Base-by-base conservation (phyloP, 2,329 filamentous ascomycete species). In the Cordyceps fumosorosea region DNA sequence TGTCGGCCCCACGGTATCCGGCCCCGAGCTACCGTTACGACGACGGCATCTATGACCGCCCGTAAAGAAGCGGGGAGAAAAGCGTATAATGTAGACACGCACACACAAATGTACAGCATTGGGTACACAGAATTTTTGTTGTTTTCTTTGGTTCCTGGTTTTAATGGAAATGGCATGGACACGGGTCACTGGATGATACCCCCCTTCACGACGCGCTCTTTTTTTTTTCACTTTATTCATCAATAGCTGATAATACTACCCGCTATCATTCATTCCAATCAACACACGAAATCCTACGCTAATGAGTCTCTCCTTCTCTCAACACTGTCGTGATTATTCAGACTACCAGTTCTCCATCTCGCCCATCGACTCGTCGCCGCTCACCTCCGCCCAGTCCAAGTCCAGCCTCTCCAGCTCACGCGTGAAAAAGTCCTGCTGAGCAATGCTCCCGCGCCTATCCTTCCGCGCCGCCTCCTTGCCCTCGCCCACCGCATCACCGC, bases 341-440 rank as follows among this genome's bases (percentile, higher is more conserved):
- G 42, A 67, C 8, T 63, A 64, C 69, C 68, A 71, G 24, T 67
- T 72, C 29, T 76, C 74, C 66, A 72, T 34, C 53, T 75, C 74
- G 55, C 68, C 69, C 67, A 72, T 69, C 1, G 67, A 69, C 48
- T 74, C 74, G 18, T 74, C 73, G 0, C 60, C 73, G 3, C 69
- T 74, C 53, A 74, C 64, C 20, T 82, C 81, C 16, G 69, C 74
- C 76, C 80, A 84, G 62, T 74, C 74, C 55, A 81, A 68, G 61
- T 87, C 88, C 72, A 90, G 80, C 72, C 85, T 89, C 71, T 93
- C 89, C 56, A 93, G 76, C 75, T 93, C 90, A 29, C 89, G 80
- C 44, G 85, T 82, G 71, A 93, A 93, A 72, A 93, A 93, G 70
- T 93, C 89, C 65, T 89, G 83, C 74, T 92, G 58, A 45, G 24